Percentiles rank a stretch among this genome's conserved stretches.
Evolutionary conservation across 768 basidiomycete species (phyloP).

Genomic region (Podaxis rugospora): DNA sequence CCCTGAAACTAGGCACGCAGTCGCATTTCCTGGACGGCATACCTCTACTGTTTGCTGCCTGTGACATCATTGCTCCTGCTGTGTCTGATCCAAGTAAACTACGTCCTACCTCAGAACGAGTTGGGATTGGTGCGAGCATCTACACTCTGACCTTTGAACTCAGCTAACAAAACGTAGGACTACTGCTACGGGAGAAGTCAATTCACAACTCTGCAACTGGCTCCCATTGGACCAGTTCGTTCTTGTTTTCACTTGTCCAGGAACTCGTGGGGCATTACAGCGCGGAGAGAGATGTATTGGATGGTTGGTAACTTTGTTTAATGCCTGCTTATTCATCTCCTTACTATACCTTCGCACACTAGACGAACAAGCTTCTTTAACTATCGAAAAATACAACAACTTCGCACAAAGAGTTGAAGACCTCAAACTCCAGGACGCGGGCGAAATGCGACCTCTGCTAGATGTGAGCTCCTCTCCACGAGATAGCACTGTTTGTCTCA

Average conservation of each 20-base stretch:
- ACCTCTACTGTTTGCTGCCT: constrained; percentile 58
- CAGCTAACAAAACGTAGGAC: constrained; percentile 37
- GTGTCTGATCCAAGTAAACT: constrained; percentile 21
- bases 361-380: constrained; percentile 41
- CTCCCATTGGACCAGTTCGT: constrained; percentile 64
- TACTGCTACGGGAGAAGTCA: constrained; percentile 59
- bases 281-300: constrained; percentile 30
- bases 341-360: neutral
- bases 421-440: constrained; percentile 51
- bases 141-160: constrained; percentile 2
- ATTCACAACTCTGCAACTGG: constrained; percentile 64
- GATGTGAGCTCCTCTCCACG: constrained; percentile 50
- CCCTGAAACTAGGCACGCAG: constrained; percentile 77
- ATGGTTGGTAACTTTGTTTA: constrained; percentile 32
- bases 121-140: constrained; percentile 49
- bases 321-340: neutral
- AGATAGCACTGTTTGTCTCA: neutral
- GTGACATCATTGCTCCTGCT: constrained; percentile 24
- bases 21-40: constrained; percentile 77
- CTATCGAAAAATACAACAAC: constrained; percentile 60
- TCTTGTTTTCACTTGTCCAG: constrained; percentile 72
- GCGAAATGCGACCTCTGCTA: constrained; percentile 71
- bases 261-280: constrained; percentile 61
- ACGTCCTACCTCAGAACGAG: constrained; percentile 41
- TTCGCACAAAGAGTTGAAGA: constrained; percentile 60